Evolutionary conservation across 1,284 basidiomycete genomes (phyloP).

Genomic region (Hemileia vastatrix): DNA sequence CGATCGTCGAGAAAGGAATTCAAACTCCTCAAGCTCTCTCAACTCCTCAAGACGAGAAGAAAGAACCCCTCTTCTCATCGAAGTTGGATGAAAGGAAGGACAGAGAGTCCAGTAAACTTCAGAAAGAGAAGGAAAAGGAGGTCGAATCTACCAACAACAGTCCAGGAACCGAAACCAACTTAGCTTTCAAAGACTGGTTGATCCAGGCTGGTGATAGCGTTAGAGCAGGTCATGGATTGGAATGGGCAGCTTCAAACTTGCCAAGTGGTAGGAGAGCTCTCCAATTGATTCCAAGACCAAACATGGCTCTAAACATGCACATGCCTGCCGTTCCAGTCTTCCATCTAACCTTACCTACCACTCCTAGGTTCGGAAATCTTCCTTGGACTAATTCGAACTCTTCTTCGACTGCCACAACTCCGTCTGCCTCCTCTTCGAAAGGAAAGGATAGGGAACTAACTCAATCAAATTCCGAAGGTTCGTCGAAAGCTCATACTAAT

Average conservation of each 20-base stretch:
- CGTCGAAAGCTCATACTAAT: background rate
- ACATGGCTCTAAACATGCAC: slow-evolving; percentile 24
- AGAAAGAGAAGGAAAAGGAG: slow-evolving; percentile 5
- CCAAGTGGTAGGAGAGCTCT: slow-evolving; percentile 24
- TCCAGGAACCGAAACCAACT: background rate
- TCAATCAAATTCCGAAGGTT: background rate
- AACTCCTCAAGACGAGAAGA: slow-evolving; percentile 13
- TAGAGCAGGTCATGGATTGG: background rate
- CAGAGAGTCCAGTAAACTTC: background rate
- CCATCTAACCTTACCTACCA: slow-evolving; percentile 29
- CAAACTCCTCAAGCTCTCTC: slow-evolving; percentile 42
- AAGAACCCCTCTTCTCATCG: too few relatives aligned
- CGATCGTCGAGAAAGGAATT: slow-evolving; percentile 43
- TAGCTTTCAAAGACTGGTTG: slow-evolving; percentile 28
- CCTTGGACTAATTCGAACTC: slow-evolving; percentile 24
- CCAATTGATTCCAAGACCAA: background rate
- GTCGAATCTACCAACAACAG: background rate
- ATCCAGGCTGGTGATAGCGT: slow-evolving; percentile 29
- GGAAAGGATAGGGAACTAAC: background rate
- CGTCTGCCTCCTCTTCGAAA: background rate
- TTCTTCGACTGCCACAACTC: background rate
- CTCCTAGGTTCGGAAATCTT: slow-evolving; percentile 25
- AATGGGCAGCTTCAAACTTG: slow-evolving; percentile 26
- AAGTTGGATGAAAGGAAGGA: background rate
- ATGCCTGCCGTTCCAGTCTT: slow-evolving; percentile 35